A percentile compares a stretch with the other conserved stretches of the same genome.
These are phyloP conservation scores for Psilocybe mexicana DNA, from an alignment of 1,284 basidiomycete genomes.

Conservation along the genomic window DNA sequence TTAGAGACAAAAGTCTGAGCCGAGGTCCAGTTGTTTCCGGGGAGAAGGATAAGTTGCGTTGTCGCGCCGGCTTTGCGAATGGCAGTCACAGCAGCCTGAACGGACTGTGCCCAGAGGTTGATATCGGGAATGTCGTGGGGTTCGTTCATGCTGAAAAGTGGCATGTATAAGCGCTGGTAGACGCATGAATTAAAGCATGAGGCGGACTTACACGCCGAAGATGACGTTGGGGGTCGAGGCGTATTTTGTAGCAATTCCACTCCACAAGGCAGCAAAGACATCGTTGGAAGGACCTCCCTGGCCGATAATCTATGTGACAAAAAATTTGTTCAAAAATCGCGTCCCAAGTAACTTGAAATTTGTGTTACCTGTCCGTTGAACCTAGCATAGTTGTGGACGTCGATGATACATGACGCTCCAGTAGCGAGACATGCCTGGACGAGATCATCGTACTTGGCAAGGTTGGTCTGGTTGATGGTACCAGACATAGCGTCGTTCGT, in stretches of 20 bases:
- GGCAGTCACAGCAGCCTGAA: constrained; percentile 57
- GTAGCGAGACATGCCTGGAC: constrained; percentile 43
- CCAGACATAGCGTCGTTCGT: constrained; percentile 42
- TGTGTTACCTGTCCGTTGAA: constrained; percentile 42
- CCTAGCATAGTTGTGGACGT: constrained; percentile 62
- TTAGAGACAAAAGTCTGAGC: constrained; percentile 52
- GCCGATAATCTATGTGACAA: constrained; percentile 46
- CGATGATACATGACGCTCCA: constrained; percentile 50
- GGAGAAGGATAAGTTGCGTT: constrained; percentile 53
- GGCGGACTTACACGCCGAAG: constrained; percentile 47
- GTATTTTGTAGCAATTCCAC: constrained; percentile 51
- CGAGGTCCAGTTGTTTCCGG: constrained; percentile 54
- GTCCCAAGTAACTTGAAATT: neutral
- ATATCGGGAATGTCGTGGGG: constrained; percentile 52
- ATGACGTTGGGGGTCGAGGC: constrained; percentile 50
- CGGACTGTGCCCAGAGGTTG: constrained; percentile 42
- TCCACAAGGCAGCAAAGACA: constrained; percentile 57
- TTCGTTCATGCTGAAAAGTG: constrained; percentile 49
- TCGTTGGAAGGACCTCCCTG: constrained; percentile 61
- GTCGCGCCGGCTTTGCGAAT: constrained; percentile 54
- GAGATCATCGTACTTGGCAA: constrained; percentile 49
- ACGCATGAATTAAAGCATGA: neutral
- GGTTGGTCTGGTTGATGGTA: constrained; percentile 45
- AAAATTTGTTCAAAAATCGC: neutral
- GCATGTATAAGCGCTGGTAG: neutral